These are phyloP conservation scores for Melanomma pulvis-pyrius DNA, from an alignment of 495 filamentous ascomycete genomes.

Conservation along the genomic window DNA sequence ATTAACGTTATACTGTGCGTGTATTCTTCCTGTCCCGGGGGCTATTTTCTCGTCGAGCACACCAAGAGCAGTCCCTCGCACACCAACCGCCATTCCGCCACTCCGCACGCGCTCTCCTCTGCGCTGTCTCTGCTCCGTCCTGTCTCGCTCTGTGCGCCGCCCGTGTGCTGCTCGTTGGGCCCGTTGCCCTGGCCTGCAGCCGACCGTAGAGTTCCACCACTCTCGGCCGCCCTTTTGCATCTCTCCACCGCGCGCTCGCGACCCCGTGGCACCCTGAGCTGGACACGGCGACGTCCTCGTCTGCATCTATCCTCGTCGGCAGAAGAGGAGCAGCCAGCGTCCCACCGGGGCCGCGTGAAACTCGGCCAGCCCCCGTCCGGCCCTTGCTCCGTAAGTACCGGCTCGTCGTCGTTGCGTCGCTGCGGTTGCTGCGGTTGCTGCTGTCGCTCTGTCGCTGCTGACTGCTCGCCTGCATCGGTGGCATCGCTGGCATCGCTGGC, in stretches of 20 bases:
- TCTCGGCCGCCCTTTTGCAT: background rate
- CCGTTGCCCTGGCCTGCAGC: slow-evolving; percentile 1
- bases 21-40: background rate
- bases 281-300: background rate
- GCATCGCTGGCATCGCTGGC: background rate
- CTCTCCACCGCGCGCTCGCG: background rate
- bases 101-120: background rate
- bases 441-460: too few species aligned
- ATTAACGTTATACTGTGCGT: background rate
- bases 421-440: too few species aligned
- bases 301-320: too few species aligned
- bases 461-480: background rate
- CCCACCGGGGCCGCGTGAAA: background rate
- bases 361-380: background rate
- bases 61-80: background rate
- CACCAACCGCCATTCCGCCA: background rate
- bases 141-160: background rate
- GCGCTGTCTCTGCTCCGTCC: background rate
- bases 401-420: too few species aligned
- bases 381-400: background rate
- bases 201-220: slow-evolving; percentile 6
- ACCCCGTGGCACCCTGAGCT: background rate
- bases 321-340: background rate
- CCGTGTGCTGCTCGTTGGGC: background rate
- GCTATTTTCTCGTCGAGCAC: background rate